Evolutionary conservation across 768 basidiomycete genomes (phyloP), one percentile per base, ranked within the genome.

Genomic region (Jaapia argillacea): DNA sequence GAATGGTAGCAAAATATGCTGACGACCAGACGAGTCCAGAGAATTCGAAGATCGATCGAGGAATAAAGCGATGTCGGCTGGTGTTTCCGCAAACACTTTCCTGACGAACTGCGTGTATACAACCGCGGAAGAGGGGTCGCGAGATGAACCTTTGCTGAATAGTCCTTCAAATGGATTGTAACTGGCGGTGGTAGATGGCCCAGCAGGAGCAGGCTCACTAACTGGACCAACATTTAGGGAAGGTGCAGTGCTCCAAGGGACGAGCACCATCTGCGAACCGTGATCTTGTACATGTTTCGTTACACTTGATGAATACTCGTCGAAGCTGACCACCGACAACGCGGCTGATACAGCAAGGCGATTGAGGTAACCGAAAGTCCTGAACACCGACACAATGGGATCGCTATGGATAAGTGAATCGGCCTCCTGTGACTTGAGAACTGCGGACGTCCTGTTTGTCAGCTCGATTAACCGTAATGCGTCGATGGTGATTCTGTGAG

Each of bases 381-480:
- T 72, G 68, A 85, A 83, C 22, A 87, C 71, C 2, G 77, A 74
- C 13, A 87, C 63, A 28, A 91, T 61, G 3, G 89, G 73, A 53
- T 92, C 90, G 36, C 72, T 77, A 45, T 68, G 69, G 28, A 86
- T 69, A 22, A 92, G 67, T 3, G 73, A 65, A 16, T 87, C 85
- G 1, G 81, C 75, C 47, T 80, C 80, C 41, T 85, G 77, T 1
- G 85, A 86, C 55, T 78, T 83, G 60, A 98, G 75, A 26, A 94
- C 77, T 1, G 85, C 84, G 2, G 88, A 91, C 1, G 87, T 87
- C 45, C 96, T 84, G 27, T 82, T 82, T 1, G 88, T 86, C 36
- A 97, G 67, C 57, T 97, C 92, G 51, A 98, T 77, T 5, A 98
- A 72, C 16, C 93, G 89, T 2, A 97, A 71, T 25, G 94, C 68